phyloP scores from a whole-genome alignment of 495 filamentous ascomycete species.

The Daldinia grandis region DNA sequence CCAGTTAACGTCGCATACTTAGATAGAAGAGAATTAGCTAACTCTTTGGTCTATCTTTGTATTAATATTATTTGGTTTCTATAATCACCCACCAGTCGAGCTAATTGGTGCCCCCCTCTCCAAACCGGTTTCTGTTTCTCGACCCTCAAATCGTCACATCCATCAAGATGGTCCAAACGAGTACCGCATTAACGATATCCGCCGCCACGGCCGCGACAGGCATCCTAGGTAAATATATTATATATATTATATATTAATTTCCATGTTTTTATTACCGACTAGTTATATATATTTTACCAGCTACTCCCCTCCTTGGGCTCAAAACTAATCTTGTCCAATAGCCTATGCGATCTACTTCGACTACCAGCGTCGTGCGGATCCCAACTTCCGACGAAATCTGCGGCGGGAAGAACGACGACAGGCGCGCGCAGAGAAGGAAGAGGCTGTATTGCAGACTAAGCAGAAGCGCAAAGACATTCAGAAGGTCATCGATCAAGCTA shows the following conservation, averaged over 20 bases:
- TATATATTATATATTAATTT: background rate
- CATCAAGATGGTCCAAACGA: conserved; percentile 66
- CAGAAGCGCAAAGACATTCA: conserved; percentile 77
- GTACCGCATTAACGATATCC: conserved; percentile 76
- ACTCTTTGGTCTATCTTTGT: background rate
- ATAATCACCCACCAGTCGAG: background rate
- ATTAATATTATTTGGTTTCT: background rate
- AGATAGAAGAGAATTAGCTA: background rate
- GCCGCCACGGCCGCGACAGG: conserved; percentile 79
- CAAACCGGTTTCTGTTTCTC: conserved; percentile 1
- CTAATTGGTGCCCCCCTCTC: conserved; percentile 29
- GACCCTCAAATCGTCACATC: conserved; percentile 42
- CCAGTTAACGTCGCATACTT: conserved; percentile 7
- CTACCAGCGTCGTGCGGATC: conserved; percentile 85
- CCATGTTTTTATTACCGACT: conserved; percentile 17
- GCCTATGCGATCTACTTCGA: conserved; percentile 93
- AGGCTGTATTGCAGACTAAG: conserved; percentile 71
- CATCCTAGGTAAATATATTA: conserved; percentile 69
- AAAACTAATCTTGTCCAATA: conserved; percentile 52
- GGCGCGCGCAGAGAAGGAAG: conserved; percentile 78
- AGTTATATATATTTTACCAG: conserved; percentile 10
- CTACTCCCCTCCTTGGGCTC: conserved; percentile 64
- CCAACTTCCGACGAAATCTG: conserved; percentile 84
- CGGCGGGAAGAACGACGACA: conserved; percentile 82
- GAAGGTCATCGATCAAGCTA: conserved; percentile 74